Evolutionary conservation across 352 stramenopile species (phyloP).

Genomic region (Stramenopiles sp.): DNA sequence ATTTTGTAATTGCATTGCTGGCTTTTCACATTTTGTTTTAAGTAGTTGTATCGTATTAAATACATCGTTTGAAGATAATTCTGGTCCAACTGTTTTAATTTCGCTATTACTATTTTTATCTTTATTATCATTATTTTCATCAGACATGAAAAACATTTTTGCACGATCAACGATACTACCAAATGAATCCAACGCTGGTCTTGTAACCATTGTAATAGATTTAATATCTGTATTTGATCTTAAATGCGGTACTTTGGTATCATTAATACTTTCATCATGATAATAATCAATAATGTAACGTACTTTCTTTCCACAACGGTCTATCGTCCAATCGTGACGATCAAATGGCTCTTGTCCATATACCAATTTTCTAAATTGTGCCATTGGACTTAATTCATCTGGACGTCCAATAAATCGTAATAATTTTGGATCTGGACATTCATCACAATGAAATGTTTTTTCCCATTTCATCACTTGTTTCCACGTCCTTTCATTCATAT

Average conservation of each 20-base stretch:
- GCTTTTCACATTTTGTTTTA: slow-evolving; percentile 50
- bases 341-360: slow-evolving; percentile 61
- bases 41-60: slow-evolving; percentile 52
- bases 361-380: slow-evolving; percentile 62
- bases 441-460: slow-evolving; percentile 24
- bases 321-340: slow-evolving; percentile 38
- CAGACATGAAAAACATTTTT: slow-evolving; percentile 29
- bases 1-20: slow-evolving; percentile 44
- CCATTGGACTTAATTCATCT: slow-evolving; percentile 81
- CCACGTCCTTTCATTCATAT: slow-evolving; percentile 99
- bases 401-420: slow-evolving; percentile 88
- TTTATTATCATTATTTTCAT: slow-evolving; percentile 33
- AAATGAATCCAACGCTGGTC: slow-evolving; percentile 51
- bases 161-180: slow-evolving; percentile 43
- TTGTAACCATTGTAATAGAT: slow-evolving; percentile 61
- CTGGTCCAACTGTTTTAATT: slow-evolving; percentile 18
- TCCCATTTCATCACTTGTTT: slow-evolving; percentile 91
- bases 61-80: slow-evolving; percentile 28
- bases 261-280: slow-evolving; percentile 50
- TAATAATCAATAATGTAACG: slow-evolving; percentile 99
- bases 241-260: slow-evolving; percentile 53
- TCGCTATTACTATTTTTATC: slow-evolving; percentile 18
- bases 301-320: slow-evolving; percentile 30
- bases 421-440: slow-evolving; percentile 52
- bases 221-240: slow-evolving; percentile 54